Percentiles rank a stretch among this genome's conserved stretches.
phyloP scores from a whole-genome alignment of 139 green algal genomes.

The Chlamydomonas sp. region DNA sequence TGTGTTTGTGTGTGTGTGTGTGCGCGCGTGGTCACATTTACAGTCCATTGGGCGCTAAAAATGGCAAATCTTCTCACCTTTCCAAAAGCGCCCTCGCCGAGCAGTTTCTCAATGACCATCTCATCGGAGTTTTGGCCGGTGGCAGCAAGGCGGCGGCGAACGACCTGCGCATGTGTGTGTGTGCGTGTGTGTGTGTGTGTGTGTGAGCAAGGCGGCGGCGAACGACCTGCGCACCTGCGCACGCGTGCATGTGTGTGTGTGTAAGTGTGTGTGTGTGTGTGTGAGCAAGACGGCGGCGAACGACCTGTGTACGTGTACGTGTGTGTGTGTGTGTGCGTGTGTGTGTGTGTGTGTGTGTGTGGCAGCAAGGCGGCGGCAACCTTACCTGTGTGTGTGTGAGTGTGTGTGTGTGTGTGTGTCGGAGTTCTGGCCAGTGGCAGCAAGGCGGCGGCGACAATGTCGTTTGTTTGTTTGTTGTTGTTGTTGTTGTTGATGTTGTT shows the following conservation, averaged over 20 bases:
- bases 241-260: background rate
- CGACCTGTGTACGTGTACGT: background rate
- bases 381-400: background rate
- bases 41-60: no score
- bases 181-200: background rate
- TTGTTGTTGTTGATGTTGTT: no score
- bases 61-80: no score
- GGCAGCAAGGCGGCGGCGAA: background rate
- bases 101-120: background rate
- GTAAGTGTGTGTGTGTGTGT: background rate
- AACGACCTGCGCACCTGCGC: background rate
- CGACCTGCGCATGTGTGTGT: background rate
- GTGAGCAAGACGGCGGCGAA: background rate
- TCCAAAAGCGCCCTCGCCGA: background rate
- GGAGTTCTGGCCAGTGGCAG: no score
- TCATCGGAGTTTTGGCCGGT: background rate
- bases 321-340: background rate
- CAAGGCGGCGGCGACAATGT: no score
- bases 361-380: background rate
- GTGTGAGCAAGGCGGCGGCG: background rate
- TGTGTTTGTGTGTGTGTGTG: no score
- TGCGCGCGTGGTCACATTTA: no score
- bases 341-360: background rate
- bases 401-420: background rate
- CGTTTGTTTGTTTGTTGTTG: no score